phyloP scores from a whole-genome alignment of 768 basidiomycete species.

The Rickenella mellea region DNA sequence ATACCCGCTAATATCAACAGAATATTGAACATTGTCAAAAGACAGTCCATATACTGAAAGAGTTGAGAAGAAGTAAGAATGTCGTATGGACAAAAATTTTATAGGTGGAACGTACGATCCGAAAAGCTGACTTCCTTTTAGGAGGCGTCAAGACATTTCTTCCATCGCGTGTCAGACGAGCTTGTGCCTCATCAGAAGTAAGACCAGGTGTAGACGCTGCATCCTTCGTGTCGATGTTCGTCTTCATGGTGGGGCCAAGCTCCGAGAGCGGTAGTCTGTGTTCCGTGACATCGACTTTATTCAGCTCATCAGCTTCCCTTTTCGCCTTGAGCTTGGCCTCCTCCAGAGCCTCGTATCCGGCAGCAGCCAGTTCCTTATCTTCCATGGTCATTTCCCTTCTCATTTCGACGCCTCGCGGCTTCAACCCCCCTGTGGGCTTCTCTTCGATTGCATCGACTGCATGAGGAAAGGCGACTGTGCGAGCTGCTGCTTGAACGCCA shows the following conservation, averaged over 20 bases:
- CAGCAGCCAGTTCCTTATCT: conserved; percentile 54
- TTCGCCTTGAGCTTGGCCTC: conserved; percentile 33
- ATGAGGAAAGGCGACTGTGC: conserved; percentile 39
- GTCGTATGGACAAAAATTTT: background rate
- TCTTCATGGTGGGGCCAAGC: conserved; percentile 31
- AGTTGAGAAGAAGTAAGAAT: conserved; percentile 8
- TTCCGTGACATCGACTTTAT: conserved; percentile 50
- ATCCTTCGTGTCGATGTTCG: conserved; percentile 44
- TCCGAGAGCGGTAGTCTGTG: conserved; percentile 36
- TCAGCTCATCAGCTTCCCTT: conserved; percentile 16
- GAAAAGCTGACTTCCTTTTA: conserved; percentile 53
- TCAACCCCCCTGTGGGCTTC: conserved; percentile 22
- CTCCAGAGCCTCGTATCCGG: conserved; percentile 58
- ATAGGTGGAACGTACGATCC: conserved; percentile 35
- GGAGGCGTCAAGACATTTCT: conserved; percentile 58
- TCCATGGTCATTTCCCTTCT: conserved; percentile 56
- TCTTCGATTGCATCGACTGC: conserved; percentile 24
- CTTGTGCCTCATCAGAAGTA: conserved; percentile 39
- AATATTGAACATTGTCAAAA: conserved; percentile 56
- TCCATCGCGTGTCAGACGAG: conserved; percentile 46
- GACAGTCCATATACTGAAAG: conserved; percentile 50
- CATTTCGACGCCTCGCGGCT: conserved; percentile 51
- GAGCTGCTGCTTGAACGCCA: conserved; percentile 23
- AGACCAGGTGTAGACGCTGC: conserved; percentile 43
- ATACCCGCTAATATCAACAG: conserved; percentile 57